phyloP scores from a whole-genome alignment of 352 stramenopile genomes.

The Phytophthora agathidicida region DNA sequence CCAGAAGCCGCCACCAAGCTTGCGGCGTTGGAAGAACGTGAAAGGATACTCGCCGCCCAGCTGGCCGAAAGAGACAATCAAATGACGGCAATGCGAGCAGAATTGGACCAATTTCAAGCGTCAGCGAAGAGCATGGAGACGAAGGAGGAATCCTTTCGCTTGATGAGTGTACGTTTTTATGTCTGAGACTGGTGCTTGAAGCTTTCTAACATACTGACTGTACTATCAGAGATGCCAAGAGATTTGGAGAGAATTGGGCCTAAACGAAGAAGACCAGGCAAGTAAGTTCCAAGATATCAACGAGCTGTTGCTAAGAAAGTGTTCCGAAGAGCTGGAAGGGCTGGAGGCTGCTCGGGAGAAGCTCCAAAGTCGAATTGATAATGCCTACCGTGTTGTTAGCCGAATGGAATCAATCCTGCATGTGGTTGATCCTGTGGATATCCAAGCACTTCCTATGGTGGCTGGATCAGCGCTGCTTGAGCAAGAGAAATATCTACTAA shows the following conservation, averaged over 20 bases:
- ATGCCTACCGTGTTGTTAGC: slow-evolving; percentile 44
- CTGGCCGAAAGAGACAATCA: slow-evolving; percentile 37
- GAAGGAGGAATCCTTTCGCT: slow-evolving; percentile 65
- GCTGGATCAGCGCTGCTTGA: slow-evolving; percentile 55
- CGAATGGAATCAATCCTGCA: slow-evolving; percentile 52
- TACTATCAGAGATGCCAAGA: slow-evolving; percentile 62
- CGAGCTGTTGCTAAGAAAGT: slow-evolving; percentile 56
- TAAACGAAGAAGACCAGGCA: slow-evolving; percentile 55
- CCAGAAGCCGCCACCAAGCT: slow-evolving; percentile 23
- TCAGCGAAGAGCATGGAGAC: slow-evolving; percentile 49
- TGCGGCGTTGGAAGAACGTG: slow-evolving; percentile 26
- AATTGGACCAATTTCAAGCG: slow-evolving; percentile 42
- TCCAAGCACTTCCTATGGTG: slow-evolving; percentile 37
- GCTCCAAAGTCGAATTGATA: slow-evolving; percentile 51
- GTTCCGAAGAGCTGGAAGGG: slow-evolving; percentile 62
- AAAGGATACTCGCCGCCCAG: slow-evolving; percentile 25
- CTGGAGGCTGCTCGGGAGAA: slow-evolving; percentile 55
- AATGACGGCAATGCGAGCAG: slow-evolving; percentile 24
- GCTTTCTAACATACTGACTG: neutral
- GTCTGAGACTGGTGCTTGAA: neutral
- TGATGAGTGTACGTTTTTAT: slow-evolving; percentile 56
- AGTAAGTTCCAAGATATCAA: slow-evolving; percentile 74
- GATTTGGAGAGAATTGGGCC: slow-evolving; percentile 66
- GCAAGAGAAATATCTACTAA: slow-evolving; percentile 57
- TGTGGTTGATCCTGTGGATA: slow-evolving; percentile 41